Evolutionary conservation across 2,329 filamentous ascomycete species (phyloP).

Genomic region (Microdochium paspali): DNA sequence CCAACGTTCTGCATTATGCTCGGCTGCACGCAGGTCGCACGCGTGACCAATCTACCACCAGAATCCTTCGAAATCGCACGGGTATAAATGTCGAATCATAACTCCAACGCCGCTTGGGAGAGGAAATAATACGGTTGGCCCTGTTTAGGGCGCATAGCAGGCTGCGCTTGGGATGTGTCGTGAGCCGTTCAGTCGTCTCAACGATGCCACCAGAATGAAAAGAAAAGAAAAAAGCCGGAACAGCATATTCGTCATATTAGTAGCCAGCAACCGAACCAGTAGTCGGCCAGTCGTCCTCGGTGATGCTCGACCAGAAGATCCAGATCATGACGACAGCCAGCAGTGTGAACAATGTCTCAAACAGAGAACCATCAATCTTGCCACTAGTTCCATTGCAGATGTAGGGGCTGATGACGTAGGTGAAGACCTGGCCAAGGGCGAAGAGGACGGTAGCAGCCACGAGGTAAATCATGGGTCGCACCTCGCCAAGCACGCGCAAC

Average conservation of each 20-base stretch:
- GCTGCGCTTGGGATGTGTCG: background rate
- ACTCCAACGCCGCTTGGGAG: background rate
- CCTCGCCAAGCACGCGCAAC: slow-evolving; percentile 75
- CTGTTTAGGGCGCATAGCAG: background rate
- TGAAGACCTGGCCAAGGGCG: slow-evolving; percentile 88
- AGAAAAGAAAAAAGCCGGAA: slow-evolving; percentile 5
- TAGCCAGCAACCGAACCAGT: slow-evolving; percentile 27
- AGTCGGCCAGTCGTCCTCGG: slow-evolving; percentile 91
- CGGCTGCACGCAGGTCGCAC: background rate
- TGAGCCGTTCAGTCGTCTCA: background rate
- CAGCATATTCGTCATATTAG: too few species aligned
- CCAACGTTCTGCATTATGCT: background rate
- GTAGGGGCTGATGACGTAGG: slow-evolving; percentile 85
- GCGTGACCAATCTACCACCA: background rate
- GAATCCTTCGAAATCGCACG: background rate
- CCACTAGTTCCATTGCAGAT: slow-evolving; percentile 77
- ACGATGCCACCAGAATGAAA: slow-evolving; percentile 7
- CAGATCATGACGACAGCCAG: slow-evolving; percentile 75
- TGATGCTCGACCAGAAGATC: slow-evolving; percentile 98
- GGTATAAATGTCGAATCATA: background rate
- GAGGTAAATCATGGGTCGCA: slow-evolving; percentile 87
- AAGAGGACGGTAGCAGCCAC: slow-evolving; percentile 68
- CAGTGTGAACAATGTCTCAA: slow-evolving; percentile 88
- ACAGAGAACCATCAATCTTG: slow-evolving; percentile 87
- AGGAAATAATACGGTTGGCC: background rate